Evolutionary conservation across 2,329 filamentous ascomycete genomes (phyloP), one percentile per base, ranked within the genome.

Genomic region (Chaetomiaceae sp.): DNA sequence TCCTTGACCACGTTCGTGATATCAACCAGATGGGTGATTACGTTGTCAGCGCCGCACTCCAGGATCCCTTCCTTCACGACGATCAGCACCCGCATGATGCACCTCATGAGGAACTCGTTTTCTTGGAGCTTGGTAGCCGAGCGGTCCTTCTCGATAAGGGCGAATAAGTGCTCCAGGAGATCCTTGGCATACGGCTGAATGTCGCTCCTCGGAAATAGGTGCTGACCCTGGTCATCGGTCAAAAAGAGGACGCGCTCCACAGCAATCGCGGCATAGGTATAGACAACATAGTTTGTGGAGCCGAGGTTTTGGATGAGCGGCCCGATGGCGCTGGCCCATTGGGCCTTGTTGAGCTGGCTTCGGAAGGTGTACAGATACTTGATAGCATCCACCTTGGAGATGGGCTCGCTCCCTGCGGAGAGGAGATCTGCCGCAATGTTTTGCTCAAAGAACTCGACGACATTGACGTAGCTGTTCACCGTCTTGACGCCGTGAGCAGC

Each of bases 71-170:
- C 90, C 62, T 85, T 87, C 65, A 97, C 86, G 53, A 97, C 90
- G 55, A 98, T 89, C 50, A 98, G 74, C 11, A 98, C 91, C 58
- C 93, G 81, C 93, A 98, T 98, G 47, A 96, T 88, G 60, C 93
- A 98, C 59, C 89, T 87, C 90, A 98, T 97, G 61, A 98, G 67
- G 65, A 97, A 98, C 63, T 98, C 93, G 62, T 98, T 98, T 68
- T 98, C 93, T 62, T 98, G 93, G 51, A 98, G 82, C 73, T 97
- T 98, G 54, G 91, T 81, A 1, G 94, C 85, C 10, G 86, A 84
- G 4, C 76, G 74, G 58, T 95, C 85, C 62, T 86, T 88, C 62
- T 94, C 86, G 55, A 98, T 88, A 42, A 98, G 75, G 54, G 84
- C 83, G 74, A 98, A 97, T 11, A 98, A 74, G 61, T 97, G 91